phyloP scores from a whole-genome alignment of 176 grass and related monocot species.

The Rhynchospora breviuscula region DNA sequence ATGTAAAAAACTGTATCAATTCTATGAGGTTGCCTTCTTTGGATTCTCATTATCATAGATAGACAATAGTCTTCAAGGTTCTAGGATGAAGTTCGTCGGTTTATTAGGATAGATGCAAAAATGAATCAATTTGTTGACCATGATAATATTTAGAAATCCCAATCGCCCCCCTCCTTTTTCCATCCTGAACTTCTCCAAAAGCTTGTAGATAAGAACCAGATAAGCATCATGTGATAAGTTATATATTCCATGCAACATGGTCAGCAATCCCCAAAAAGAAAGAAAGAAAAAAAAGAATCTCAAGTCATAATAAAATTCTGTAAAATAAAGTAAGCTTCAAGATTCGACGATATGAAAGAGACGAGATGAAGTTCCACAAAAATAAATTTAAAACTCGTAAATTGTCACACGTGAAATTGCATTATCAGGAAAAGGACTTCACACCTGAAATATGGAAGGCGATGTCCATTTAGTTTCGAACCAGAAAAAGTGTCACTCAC shows the following conservation, averaged over 20 bases:
- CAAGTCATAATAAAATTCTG: background rate
- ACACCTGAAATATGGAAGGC: no score
- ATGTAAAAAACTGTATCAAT: background rate
- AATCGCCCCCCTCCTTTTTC: background rate
- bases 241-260: slow-evolving; percentile 5
- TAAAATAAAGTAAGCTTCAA: no score
- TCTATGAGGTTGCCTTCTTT: background rate
- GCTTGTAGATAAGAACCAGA: background rate
- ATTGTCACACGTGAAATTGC: no score
- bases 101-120: background rate
- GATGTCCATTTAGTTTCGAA: no score
- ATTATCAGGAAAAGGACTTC: no score
- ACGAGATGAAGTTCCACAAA: no score
- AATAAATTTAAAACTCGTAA: no score
- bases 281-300: background rate
- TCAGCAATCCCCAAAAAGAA: background rate
- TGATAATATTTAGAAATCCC: background rate
- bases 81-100: background rate
- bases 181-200: background rate
- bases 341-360: no score
- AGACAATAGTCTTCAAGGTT: background rate
- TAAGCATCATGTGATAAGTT: background rate
- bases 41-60: background rate
- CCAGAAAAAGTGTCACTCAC: no score
- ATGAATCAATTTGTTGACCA: background rate